These are phyloP conservation scores for Fonsecaea multimorphosa DNA, from an alignment of 2,329 filamentous ascomycete species.

Conservation along the genomic window DNA sequence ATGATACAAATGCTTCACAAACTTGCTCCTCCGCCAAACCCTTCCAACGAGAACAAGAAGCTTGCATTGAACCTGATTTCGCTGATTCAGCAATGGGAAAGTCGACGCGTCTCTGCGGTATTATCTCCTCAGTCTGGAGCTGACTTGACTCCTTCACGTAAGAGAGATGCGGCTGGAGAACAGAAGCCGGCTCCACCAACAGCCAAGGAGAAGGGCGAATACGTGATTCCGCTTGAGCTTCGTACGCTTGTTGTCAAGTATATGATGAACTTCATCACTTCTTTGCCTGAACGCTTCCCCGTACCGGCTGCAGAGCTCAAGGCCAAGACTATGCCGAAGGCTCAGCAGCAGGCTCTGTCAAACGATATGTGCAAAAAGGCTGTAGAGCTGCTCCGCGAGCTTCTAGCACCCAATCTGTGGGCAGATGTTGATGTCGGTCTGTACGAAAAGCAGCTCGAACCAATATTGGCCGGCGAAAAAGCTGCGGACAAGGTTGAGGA, in stretches of 20 bases:
- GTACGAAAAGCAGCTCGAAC: slow-evolving; percentile 87
- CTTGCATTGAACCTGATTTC: slow-evolving; percentile 88
- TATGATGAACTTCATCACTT: slow-evolving; percentile 91
- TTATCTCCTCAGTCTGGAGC: slow-evolving; percentile 50
- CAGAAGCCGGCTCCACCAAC: slow-evolving; percentile 61
- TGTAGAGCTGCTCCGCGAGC: slow-evolving; percentile 78
- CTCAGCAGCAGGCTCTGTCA: slow-evolving; percentile 59
- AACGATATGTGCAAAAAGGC: slow-evolving; percentile 86
- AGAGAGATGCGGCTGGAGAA: slow-evolving; percentile 49
- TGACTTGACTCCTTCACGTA: slow-evolving; percentile 71
- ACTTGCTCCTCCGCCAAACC: slow-evolving; percentile 79
- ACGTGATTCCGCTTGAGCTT: slow-evolving; percentile 69
- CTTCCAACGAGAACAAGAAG: slow-evolving; percentile 90
- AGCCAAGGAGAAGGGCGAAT: slow-evolving; percentile 61
- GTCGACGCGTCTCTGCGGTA: slow-evolving; percentile 67
- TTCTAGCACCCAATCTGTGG: slow-evolving; percentile 89
- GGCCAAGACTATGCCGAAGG: slow-evolving; percentile 49
- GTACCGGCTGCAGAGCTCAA: slow-evolving; percentile 65
- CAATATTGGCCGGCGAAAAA: slow-evolving; percentile 82
- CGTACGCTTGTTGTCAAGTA: slow-evolving; percentile 90
- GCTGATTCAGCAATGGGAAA: slow-evolving; percentile 91
- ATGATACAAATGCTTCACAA: slow-evolving; percentile 90
- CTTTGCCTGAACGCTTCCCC: slow-evolving; percentile 82
- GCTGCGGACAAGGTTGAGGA: slow-evolving; percentile 76
- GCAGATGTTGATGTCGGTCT: slow-evolving; percentile 89